These are phyloP conservation scores for Citrus reticulata DNA, from an alignment of 345 rosid genomes.

Conservation along the genomic window DNA sequence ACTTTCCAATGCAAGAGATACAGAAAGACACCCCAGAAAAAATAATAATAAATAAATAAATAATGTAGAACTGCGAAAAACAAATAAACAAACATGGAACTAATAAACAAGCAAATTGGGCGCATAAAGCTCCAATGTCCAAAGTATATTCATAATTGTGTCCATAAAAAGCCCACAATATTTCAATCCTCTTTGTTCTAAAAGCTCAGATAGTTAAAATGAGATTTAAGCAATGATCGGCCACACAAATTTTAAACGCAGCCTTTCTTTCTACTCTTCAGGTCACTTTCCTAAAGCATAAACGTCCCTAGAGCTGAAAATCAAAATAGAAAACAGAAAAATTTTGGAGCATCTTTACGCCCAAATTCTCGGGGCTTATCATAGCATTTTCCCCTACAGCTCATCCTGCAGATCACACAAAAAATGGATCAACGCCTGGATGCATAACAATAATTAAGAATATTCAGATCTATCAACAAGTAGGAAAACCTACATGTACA, in stretches of 20 bases:
- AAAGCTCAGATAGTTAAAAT: background rate
- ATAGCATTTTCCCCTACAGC: conserved; percentile 43
- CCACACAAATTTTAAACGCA: background rate
- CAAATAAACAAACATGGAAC: background rate
- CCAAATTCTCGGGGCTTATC: background rate
- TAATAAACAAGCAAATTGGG: background rate
- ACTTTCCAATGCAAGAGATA: no score
- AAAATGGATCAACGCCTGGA: background rate
- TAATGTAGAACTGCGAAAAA: background rate
- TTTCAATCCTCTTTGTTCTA: background rate
- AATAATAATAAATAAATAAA: no score
- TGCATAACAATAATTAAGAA: background rate
- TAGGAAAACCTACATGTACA: conserved; percentile 30
- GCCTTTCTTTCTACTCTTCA: conserved; percentile 4
- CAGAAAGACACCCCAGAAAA: no score
- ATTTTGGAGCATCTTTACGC: background rate
- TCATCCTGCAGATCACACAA: conserved; percentile 54
- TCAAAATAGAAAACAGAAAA: background rate
- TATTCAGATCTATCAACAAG: background rate
- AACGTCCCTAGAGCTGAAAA: conserved; percentile 14
- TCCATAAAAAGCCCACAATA: background rate
- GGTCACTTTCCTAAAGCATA: background rate
- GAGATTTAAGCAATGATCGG: background rate
- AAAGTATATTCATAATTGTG: conserved; percentile 6
- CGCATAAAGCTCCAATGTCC: background rate